Base-by-base conservation (phyloP, 495 filamentous ascomycete genomes). In the Aspergillus hancockii region DNA sequence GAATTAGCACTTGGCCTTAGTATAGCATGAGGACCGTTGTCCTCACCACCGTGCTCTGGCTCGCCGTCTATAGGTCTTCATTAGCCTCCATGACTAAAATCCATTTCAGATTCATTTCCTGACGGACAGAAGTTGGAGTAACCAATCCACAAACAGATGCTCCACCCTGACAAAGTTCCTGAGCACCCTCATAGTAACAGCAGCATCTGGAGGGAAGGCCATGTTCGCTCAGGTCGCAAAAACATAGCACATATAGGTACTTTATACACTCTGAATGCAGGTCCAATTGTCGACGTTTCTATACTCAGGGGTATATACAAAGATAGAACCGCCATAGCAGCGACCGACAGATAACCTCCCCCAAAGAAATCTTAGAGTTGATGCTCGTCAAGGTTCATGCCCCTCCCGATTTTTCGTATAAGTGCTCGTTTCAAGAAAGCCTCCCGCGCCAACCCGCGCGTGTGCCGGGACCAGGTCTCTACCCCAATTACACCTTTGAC, bases 381-480 rank as follows among this genome's bases (percentile, higher is more conserved):
- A 36, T 61, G 62, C 62, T 76, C 61, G 28, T 76, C 73, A 61
- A 92, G 74, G 4, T 90, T 91, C 90, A 98, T 92, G 0, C 93
- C 92, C 55, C 75, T 75, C 3, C 84, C 89, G 71, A 97, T 96
- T 82, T 98, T 98, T 67, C 85, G 87, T 63, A 90, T 89, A 47
- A 97, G 72, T 3, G 91, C 92, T 71, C 92, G 91, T 76, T 95
- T 93, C 66, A 95, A 68, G 68, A 92, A 97, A 73, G 90, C 90
- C 76, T 98, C 94, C 54, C 94, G 78, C 3, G 91, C 92, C 31
- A 98, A 74, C 54, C 82, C 86, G 53, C 94, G 81, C 34, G 91
- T 95, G 80, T 90, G 87, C 70, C 86, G 68, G 12, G 92, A 88
- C 83, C 96, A 98, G 0, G 88, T 87, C 41, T 87, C 85, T n/a